These are phyloP conservation scores for Cytospora piceicola DNA, from an alignment of 2,329 filamentous ascomycete species.

Conservation along the genomic window DNA sequence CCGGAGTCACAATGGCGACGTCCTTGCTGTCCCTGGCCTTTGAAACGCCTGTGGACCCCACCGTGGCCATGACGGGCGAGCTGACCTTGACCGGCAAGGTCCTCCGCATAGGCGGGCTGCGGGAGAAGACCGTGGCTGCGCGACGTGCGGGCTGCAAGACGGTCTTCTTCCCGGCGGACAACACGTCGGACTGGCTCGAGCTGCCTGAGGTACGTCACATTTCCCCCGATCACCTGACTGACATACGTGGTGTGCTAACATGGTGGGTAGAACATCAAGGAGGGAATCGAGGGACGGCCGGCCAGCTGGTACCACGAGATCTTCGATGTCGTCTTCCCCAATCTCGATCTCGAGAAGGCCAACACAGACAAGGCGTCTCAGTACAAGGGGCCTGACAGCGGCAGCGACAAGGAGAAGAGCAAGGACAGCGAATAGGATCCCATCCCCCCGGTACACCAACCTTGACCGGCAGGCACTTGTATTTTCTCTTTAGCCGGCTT, in stretches of 20 bases:
- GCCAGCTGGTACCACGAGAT: conserved; percentile 95
- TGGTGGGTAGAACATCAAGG: conserved; percentile 84
- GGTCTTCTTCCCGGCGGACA: conserved; percentile 94
- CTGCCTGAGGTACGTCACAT: conserved; percentile 79
- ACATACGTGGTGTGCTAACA: conserved; percentile 19
- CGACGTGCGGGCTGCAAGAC: conserved; percentile 88
- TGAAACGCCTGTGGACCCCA: conserved; percentile 76
- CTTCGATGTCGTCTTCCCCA: conserved; percentile 86
- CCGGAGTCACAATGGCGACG: conserved; percentile 98
- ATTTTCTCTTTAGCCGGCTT: conserved; percentile 12
- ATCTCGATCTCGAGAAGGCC: conserved; percentile 72
- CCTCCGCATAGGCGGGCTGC: conserved; percentile 85
- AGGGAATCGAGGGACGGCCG: conserved; percentile 88
- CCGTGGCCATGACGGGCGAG: conserved; percentile 97
- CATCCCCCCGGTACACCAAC: conserved; percentile 31
- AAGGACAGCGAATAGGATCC: conserved; percentile 51
- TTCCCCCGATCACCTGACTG: conserved; percentile 1
- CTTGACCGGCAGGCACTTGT: conserved; percentile 4
- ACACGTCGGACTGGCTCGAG: conserved; percentile 96
- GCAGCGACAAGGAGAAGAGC: conserved; percentile 60
- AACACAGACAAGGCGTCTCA: conserved; percentile 72
- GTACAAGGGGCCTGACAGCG: conserved; percentile 55
- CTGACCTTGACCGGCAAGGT: conserved; percentile 97
- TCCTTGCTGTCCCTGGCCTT: conserved; percentile 84
- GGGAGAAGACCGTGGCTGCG: conserved; percentile 97